Evolutionary conservation across 495 filamentous ascomycete genomes (phyloP), one percentile per base, ranked within the genome.

Genomic region (Penicillium dipodomyicola): DNA sequence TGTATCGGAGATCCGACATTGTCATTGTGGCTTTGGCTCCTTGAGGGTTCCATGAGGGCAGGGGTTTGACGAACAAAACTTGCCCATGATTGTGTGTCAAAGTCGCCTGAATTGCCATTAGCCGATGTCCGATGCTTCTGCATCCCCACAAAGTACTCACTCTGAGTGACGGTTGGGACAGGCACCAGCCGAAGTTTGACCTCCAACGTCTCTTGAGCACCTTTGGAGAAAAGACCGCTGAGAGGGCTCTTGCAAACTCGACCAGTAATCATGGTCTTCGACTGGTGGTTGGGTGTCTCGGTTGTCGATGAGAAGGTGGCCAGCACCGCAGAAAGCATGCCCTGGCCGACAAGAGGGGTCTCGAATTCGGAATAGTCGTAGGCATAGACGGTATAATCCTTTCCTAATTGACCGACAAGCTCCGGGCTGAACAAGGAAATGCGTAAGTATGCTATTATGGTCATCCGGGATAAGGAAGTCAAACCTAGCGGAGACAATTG

Each of bases 331-430:
- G 94, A 97, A 22, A 98, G 80, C 89, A 97, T 90, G 53, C 94
- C 94, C 70, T 97, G 95, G 17, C 94, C 94, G 11, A 97, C 93
- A 54, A 97, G 82, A 45, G 94, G 94, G 6, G 86, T 88, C 59
- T 96, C 92, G 54, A 88, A 87, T 72, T 98, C 94, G 7, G 94
- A 97, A 72, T 91, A 97, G 65, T 98, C 94, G 73, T 90, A 92
- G 20, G 94, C 93, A 72, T 98, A 98, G 54, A 98, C 86, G 12
- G 91, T 96, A 66, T 95, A 97, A 73, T 98, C 95, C 59, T 86
- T 89, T 51, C 91, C 91, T 35, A 88, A 78, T 58, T 87, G 84
- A 40, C 88, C 87, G 49, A 96, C 80, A 23, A 98, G 76, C 73
- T 98, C 94, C 39, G 94, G 94, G 67, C 91, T 96, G 32, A 68